Conservation (phyloP, 768 basidiomycete species). For the Lentinula sp. region DNA sequence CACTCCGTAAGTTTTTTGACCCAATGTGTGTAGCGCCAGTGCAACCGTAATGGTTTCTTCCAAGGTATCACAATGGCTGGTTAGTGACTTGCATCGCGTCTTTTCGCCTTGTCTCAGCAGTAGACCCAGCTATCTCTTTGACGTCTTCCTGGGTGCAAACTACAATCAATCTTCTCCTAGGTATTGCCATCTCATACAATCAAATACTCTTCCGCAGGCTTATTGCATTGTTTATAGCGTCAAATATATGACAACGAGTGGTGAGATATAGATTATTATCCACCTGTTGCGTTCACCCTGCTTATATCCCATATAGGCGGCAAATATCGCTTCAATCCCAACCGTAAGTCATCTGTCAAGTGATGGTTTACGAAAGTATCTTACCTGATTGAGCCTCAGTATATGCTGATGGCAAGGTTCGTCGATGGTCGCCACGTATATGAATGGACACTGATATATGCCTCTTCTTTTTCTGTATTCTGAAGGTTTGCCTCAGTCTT, state of each 20-base stretch:
- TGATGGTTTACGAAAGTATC: not conserved
- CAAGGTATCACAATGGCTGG: conserved; percentile 89
- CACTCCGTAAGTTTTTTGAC: conserved; percentile 62
- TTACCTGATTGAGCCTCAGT: not conserved
- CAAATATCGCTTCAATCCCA: conserved; percentile 90
- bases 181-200: not conserved
- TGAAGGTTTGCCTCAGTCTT: not conserved
- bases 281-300: conserved; percentile 3
- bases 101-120: not conserved
- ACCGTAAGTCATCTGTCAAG: conserved; percentile 73
- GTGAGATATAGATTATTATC: not conserved
- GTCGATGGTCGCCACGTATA: conserved; percentile 52
- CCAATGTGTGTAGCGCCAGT: not conserved
- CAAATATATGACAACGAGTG: conserved; percentile 53
- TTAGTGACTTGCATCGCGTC: conserved; percentile 24
- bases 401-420: conserved; percentile 81
- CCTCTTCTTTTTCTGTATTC: not conserved
- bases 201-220: not conserved
- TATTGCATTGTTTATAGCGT: conserved; percentile 26
- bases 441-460: not conserved
- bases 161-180: conserved; percentile 86
- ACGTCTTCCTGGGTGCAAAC: conserved; percentile 85
- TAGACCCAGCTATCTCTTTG: conserved; percentile 61
- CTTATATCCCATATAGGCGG: conserved; percentile 50
- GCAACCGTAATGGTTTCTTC: conserved; percentile 5